Conservation (phyloP, 2,329 filamentous ascomycete genomes). For the Emergomyces orientalis region DNA sequence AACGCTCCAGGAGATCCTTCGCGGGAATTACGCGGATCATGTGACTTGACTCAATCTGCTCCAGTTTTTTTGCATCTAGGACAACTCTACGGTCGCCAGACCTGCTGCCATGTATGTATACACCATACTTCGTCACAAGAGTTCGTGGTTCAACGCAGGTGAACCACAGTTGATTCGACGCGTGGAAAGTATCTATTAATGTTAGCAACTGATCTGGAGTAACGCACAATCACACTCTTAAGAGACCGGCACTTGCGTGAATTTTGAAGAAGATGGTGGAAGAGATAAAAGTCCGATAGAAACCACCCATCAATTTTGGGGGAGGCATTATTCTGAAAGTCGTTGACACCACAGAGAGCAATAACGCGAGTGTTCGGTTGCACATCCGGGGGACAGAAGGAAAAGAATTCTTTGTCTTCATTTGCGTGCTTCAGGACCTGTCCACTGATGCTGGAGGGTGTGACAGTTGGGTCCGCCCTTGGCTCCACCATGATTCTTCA, state of each 20-base stretch:
- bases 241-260: too few relatives aligned
- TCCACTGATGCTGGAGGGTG: too few relatives aligned
- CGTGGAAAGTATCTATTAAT: neutral
- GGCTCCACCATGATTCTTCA: too few relatives aligned
- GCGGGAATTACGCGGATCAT: slow-evolving; percentile 7
- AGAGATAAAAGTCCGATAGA: slow-evolving; percentile 14
- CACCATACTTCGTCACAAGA: slow-evolving; percentile 10
- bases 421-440: too few relatives aligned
- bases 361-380: slow-evolving; percentile 6
- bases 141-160: slow-evolving; percentile 9
- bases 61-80: slow-evolving; percentile 7
- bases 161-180: slow-evolving; percentile 11
- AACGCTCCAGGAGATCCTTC: slow-evolving; percentile 8
- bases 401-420: neutral
- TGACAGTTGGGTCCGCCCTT: too few relatives aligned
- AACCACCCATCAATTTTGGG: slow-evolving; percentile 11
- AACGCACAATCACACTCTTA: slow-evolving; percentile 5
- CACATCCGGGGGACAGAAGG: slow-evolving; percentile 10
- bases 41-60: neutral
- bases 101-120: slow-evolving; percentile 9
- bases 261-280: slow-evolving; percentile 9
- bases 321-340: neutral
- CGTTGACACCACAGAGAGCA: slow-evolving; percentile 11
- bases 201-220: neutral
- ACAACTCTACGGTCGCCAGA: slow-evolving; percentile 9